Conservation (phyloP, 1,284 basidiomycete species). For the Ceratobasidium papillatum region DNA sequence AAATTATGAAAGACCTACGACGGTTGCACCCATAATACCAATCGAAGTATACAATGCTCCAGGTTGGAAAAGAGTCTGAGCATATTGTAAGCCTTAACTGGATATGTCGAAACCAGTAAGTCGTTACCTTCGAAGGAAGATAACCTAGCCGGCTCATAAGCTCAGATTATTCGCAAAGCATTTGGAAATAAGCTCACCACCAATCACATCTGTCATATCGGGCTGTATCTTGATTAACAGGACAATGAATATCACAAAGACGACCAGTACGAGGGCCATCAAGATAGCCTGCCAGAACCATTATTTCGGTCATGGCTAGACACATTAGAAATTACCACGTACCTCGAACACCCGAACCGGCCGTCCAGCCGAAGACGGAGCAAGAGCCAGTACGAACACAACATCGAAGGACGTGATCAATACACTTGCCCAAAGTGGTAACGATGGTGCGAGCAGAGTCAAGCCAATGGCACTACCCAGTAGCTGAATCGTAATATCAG, state of each 20-base stretch:
- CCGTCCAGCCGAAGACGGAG: conserved; percentile 48
- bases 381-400: conserved; percentile 72
- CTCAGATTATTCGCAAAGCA: not conserved
- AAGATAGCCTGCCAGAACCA: conserved; percentile 44
- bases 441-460: conserved; percentile 79
- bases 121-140: conserved; percentile 27
- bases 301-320: conserved; percentile 58
- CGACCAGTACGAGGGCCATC: conserved; percentile 68
- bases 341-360: conserved; percentile 79
- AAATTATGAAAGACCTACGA: conserved; percentile 56
- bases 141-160: not conserved
- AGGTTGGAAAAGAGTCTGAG: conserved; percentile 63
- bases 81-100: not conserved
- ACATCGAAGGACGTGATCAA: conserved; percentile 87
- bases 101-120: not conserved
- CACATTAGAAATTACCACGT: not conserved
- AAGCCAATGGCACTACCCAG: conserved; percentile 83
- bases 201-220: conserved; percentile 79
- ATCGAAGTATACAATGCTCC: conserved; percentile 84
- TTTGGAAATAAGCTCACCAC: conserved; percentile 63
- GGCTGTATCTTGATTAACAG: conserved; percentile 80
- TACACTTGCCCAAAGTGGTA: conserved; percentile 84
- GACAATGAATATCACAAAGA: conserved; percentile 83
- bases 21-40: conserved; percentile 83
- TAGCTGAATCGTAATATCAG: conserved; percentile 55